Base-by-base conservation (phyloP, 2,329 filamentous ascomycete species). In the Hirsutella thompsonii region DNA sequence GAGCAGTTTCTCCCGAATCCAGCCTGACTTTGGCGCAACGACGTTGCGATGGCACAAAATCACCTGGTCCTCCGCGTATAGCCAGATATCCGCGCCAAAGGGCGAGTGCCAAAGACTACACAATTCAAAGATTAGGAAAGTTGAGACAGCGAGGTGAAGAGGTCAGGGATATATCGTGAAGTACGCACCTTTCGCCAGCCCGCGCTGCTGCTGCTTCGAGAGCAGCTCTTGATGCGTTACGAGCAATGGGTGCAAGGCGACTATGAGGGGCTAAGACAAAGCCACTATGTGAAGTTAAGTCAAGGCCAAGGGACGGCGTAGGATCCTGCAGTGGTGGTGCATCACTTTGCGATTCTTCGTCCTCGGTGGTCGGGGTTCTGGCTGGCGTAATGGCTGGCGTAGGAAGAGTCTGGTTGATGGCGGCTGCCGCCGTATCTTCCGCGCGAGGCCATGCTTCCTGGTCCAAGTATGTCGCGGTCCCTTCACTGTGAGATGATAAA, bases 41-140 rank as follows among this genome's bases (percentile, higher is more conserved):
- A 64, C 52, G 30, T 56, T 52, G 32, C 61, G 61, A 44, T 64
- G 61, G n/a, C 60, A 47, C 44, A 46, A 39, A 41, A 56, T 56
- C 29, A 43, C 43, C 41, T 46, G 42, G 3, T 35, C 41, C 14
- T 50, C 52, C 13, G 49, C 48, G 19, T 47, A 45, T 40, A 60
- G 47, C 29, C 55, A 43, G 36, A 62, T 49, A 44, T 62, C 59
- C 14, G 59, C 52, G 11, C 56, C 56, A 44, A 59, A 50, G 1
- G 57, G 56, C 11, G 46, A 47, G 20, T 43, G 46, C 57, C 57
- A 62, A 36, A 59, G 50, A 37, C 57, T 61, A 33, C 18, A 20
- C 6, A n/a, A 18, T 23, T 13, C 5, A 3, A 20, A 16, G 10
- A 16, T 40, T 32, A 40, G 38, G n/a, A n/a, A 16, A 28, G 23